Evolutionary conservation across 164 flowering plant genomes (phyloP), one percentile per base, ranked within the genome.

Genomic region (Stephania yunnanensis): DNA sequence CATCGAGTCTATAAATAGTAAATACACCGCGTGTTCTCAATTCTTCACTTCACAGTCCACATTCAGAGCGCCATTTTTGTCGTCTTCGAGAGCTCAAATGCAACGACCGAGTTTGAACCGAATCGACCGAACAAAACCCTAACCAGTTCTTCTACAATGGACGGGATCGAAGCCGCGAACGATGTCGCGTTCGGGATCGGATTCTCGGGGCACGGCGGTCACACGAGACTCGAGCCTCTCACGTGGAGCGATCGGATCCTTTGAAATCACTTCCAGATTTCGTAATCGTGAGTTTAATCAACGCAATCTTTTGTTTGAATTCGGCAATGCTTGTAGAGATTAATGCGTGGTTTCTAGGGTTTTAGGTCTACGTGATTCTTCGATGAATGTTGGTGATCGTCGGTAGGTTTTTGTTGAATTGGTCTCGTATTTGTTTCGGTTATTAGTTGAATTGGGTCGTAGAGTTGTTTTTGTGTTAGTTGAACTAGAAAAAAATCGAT

Each of bases 201-300:
- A 7, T 89, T 93, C 82, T 81, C 98, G 58, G 98, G 99, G 22
- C 85, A 92, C 87, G 84, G 92, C 74, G 99, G 99, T 46, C 99
- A 93, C 78, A 94, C 93, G 82, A 73, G 90, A 12, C 73, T 95
- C 78, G 90, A 94, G 82, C 97, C 98, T 73, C 90, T 90, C 65
- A 89, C 91, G 10, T 86, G 46, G 87, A 93, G 69, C 81, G 92
- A 77, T 31, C 76, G 74, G 70, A 85, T 71, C 88, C 91, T 25
- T 25, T 25, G 25, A 25, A 25, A 25, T 25, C 25, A 25, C 25
- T 25, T 25, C 25, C 25, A n/a, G 25, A 25, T 25, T 25, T 25
- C 25, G 25, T 25, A 25, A 25, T 25, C 25, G 25, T 25, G 25
- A 25, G 0, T 25, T 25, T 25, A 25, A 25, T 25, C 25, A 25